These are phyloP conservation scores for Hypoxylon sp. DNA, from an alignment of 2,329 filamentous ascomycete species.

Conservation along the genomic window DNA sequence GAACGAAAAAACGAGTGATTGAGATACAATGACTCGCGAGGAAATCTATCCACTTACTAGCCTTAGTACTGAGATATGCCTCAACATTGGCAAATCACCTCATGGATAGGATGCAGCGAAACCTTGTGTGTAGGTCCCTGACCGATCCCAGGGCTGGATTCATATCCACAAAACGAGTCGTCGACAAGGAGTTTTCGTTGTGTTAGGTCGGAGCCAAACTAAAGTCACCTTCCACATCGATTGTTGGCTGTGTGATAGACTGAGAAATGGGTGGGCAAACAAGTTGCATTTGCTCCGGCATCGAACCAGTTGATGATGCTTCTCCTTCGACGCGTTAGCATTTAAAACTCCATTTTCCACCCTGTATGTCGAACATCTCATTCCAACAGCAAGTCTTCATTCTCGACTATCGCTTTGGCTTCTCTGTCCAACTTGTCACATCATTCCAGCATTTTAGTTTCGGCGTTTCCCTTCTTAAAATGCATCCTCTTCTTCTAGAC, in stretches of 20 bases:
- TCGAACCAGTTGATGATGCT: conserved; percentile 22
- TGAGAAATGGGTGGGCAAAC: not conserved
- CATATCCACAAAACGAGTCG: not conserved
- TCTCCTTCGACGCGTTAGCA: conserved; percentile 9
- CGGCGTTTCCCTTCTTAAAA: conserved; percentile 13
- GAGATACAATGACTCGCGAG: conserved; percentile 27
- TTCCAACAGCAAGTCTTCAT: conserved; percentile 3
- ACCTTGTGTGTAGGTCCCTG: conserved; percentile 3
- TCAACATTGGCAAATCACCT: conserved; percentile 14
- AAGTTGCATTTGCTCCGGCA: not conserved
- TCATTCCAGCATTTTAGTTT: not conserved
- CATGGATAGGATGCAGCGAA: conserved; percentile 3
- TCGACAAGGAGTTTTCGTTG: conserved; percentile 26
- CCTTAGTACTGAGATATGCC: conserved; percentile 18
- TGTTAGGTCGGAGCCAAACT: conserved; percentile 24
- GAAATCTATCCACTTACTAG: conserved; percentile 11
- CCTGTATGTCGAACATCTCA: not conserved
- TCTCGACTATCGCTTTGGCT: not conserved
- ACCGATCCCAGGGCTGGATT: no score
- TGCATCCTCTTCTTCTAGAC: conserved; percentile 20
- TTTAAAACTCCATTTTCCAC: conserved; percentile 27
- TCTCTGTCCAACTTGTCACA: not conserved
- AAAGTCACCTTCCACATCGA: conserved; percentile 5
- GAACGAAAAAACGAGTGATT: conserved; percentile 12
- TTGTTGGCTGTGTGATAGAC: conserved; percentile 12